Evolutionary conservation across 495 filamentous ascomycete species (phyloP).

Genomic region (Lentithecium fluviatile): DNA sequence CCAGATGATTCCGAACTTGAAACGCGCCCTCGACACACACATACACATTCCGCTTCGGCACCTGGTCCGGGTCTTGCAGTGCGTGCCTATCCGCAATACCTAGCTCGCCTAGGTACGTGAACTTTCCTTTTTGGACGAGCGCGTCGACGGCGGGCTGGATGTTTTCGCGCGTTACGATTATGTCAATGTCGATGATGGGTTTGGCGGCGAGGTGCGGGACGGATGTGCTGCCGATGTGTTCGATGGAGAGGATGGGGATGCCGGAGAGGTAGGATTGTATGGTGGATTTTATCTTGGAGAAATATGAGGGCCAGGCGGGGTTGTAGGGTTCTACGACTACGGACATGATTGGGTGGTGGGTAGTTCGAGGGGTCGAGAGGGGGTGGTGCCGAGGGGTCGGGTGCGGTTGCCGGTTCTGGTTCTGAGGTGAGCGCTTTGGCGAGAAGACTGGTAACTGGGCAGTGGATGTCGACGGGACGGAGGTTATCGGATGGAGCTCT

Average conservation of each 20-base stretch:
- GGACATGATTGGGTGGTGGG: conserved; percentile 20
- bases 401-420: neutral
- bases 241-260: conserved; percentile 26
- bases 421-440: too few relatives aligned
- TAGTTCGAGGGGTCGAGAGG: neutral
- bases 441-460: too few relatives aligned
- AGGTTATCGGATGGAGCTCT: too few relatives aligned
- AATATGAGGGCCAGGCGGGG: conserved; percentile 34
- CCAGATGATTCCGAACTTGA: conserved; percentile 32
- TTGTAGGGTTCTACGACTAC: conserved; percentile 35
- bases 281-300: conserved; percentile 20
- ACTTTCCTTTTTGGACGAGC: conserved; percentile 11
- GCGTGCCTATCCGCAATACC: conserved; percentile 30
- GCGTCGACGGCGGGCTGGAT: conserved; percentile 18
- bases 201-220: conserved; percentile 38
- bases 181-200: conserved; percentile 41
- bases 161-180: conserved; percentile 27
- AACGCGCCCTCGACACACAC: conserved; percentile 30
- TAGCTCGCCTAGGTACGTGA: conserved; percentile 31
- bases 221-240: conserved; percentile 42
- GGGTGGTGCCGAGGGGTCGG: neutral
- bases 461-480: too few relatives aligned
- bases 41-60: conserved; percentile 30
- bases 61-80: conserved; percentile 15
- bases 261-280: conserved; percentile 19